Conservation (phyloP, 2,329 filamentous ascomycete species). For the Colletotrichum tabaci region DNA sequence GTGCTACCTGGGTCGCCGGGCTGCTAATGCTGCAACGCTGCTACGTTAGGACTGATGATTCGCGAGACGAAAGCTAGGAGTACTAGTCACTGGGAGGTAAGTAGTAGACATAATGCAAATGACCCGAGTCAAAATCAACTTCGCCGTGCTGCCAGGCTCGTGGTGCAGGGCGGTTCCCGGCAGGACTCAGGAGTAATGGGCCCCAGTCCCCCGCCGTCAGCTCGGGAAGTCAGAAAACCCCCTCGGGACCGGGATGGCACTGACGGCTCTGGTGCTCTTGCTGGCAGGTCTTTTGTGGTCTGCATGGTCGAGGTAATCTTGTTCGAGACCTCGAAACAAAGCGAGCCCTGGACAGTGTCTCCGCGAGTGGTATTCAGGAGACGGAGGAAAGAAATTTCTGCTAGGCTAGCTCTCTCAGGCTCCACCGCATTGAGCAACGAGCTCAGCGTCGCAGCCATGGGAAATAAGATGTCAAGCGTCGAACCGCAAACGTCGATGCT, state of each 20-base stretch:
- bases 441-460: constrained; percentile 28
- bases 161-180: constrained; percentile 2
- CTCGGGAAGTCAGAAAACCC: constrained; percentile 20
- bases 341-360: constrained; percentile 38
- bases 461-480: constrained; percentile 39
- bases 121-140: not conserved
- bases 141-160: not conserved
- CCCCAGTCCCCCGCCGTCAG: constrained; percentile 6
- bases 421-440: constrained; percentile 35
- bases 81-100: not conserved
- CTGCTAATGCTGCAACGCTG: constrained; percentile 11
- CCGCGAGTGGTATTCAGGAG: constrained; percentile 29
- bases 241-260: constrained; percentile 29
- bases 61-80: not conserved
- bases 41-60: constrained; percentile 13
- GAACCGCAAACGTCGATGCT: constrained; percentile 11
- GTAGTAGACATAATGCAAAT: not conserved
- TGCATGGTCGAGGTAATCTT: constrained; percentile 37
- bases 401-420: not conserved
- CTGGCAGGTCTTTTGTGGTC: constrained; percentile 24
- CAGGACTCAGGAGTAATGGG: not conserved
- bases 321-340: constrained; percentile 37
- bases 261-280: constrained; percentile 24
- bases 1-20: constrained; percentile 10
- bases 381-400: constrained; percentile 25